Percentiles rank a stretch among this genome's conserved stretches.
These are phyloP conservation scores for Fonsecaea multimorphosa DNA, from an alignment of 2,329 filamentous ascomycete genomes.

Conservation along the genomic window DNA sequence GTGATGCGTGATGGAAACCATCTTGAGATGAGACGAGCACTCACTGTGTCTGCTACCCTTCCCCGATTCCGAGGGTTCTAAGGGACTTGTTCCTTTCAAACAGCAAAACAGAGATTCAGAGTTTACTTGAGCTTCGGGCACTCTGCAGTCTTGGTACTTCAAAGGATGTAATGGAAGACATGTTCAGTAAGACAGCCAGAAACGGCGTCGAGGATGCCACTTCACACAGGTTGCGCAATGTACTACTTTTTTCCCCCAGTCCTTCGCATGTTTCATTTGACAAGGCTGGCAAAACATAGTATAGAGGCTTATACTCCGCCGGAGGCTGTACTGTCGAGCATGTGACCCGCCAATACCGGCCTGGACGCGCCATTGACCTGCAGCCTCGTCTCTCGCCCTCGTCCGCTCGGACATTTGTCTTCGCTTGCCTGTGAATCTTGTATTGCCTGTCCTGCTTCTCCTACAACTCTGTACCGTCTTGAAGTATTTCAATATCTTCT, in stretches of 20 bases:
- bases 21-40: neutral
- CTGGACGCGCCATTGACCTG: constrained; percentile 27
- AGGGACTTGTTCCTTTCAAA: neutral
- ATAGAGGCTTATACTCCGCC: neutral
- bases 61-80: neutral
- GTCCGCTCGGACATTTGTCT: neutral
- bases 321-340: neutral
- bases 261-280: neutral
- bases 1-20: neutral
- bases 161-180: neutral
- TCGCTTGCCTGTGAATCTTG: neutral
- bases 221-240: neutral
- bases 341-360: neutral
- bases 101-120: neutral
- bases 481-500: neutral
- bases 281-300: neutral
- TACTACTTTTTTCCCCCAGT: too few relatives aligned
- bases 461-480: neutral
- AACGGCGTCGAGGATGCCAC: neutral
- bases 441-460: neutral
- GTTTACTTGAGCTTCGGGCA: neutral
- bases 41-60: neutral
- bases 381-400: constrained; percentile 23
- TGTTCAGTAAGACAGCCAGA: neutral
- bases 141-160: neutral